Conservation (phyloP, 2,329 filamentous ascomycete species). For the Fusarium agapanthi region DNA sequence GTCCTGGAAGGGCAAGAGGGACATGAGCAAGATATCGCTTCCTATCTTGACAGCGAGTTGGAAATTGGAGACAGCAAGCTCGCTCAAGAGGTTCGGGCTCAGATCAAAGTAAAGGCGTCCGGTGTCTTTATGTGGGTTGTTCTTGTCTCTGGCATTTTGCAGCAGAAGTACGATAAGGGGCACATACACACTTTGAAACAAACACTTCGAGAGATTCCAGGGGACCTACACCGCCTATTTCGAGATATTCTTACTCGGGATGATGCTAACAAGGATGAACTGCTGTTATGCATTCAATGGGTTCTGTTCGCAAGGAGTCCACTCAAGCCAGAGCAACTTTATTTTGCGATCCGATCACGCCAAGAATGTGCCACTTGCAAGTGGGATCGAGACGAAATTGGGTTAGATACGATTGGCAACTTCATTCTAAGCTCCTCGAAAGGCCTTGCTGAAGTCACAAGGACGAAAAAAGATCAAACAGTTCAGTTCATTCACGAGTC, state of each 20-base stretch:
- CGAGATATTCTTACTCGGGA: constrained; percentile 60
- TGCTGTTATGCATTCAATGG: constrained; percentile 59
- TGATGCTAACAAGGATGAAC: constrained; percentile 47
- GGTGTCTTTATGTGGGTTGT: constrained; percentile 57
- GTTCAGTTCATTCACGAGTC: constrained; percentile 62
- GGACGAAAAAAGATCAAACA: constrained; percentile 17
- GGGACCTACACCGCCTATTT: constrained; percentile 57
- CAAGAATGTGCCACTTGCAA: neutral
- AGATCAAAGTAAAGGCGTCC: constrained; percentile 49
- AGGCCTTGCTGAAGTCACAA: constrained; percentile 54
- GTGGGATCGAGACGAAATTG: constrained; percentile 37
- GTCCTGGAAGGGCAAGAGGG: constrained; percentile 39
- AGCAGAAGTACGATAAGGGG: constrained; percentile 45
- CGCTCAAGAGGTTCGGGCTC: neutral
- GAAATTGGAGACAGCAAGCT: neutral
- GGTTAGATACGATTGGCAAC: constrained; percentile 37
- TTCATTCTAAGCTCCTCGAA: constrained; percentile 54
- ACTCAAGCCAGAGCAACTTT: constrained; percentile 55
- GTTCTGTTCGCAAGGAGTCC: constrained; percentile 59
- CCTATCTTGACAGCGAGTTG: constrained; percentile 28
- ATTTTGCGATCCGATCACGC: constrained; percentile 38
- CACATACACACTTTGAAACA: constrained; percentile 34
- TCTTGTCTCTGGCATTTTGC: constrained; percentile 51
- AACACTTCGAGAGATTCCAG: constrained; percentile 48
- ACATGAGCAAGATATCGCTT: constrained; percentile 40